Conservation (phyloP, 306 rosid genomes). For the Inga laurina region DNA sequence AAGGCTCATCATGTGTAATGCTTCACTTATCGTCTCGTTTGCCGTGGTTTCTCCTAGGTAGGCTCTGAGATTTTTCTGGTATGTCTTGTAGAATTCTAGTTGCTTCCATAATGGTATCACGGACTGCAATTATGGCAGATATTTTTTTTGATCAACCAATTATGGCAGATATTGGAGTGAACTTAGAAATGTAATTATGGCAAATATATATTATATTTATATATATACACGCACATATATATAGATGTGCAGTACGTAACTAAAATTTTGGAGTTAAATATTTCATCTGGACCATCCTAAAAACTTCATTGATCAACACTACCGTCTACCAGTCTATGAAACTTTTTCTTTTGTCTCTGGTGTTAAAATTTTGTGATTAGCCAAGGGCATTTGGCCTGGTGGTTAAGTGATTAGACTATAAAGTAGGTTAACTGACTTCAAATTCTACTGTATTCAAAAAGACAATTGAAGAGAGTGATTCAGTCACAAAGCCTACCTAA, state of each 20-base stretch:
- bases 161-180: neutral
- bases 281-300: neutral
- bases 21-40: constrained; percentile 47
- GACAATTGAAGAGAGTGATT: too few relatives aligned
- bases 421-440: too few relatives aligned
- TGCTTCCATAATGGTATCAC: constrained; percentile 91
- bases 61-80: constrained; percentile 57
- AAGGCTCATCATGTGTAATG: constrained; percentile 64
- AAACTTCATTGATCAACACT: neutral
- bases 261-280: neutral
- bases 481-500: too few relatives aligned
- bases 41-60: constrained; percentile 60
- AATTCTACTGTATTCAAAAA: too few relatives aligned
- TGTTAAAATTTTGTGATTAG: neutral
- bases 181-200: neutral
- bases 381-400: too few relatives aligned
- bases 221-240: too few relatives aligned
- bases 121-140: constrained; percentile 45
- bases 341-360: neutral
- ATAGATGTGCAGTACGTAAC: neutral
- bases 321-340: neutral
- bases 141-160: too few relatives aligned
- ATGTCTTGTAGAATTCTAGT: constrained; percentile 68
- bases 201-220: too few relatives aligned
- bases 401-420: too few relatives aligned